Evolutionary conservation across 176 grass and related monocot species (phyloP).

Genomic region (Bromus sterilis): DNA sequence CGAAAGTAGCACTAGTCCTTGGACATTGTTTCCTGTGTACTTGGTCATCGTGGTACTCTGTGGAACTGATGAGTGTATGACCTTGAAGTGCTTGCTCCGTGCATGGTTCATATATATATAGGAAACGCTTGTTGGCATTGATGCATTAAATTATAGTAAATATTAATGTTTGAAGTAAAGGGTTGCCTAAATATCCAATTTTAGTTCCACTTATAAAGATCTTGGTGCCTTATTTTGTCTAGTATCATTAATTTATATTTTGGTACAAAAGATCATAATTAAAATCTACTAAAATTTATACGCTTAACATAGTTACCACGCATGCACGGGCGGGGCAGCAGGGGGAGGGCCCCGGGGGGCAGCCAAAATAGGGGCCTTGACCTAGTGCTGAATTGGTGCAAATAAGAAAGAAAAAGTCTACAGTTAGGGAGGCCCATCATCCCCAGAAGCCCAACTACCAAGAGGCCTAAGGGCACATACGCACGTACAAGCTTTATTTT

Average conservation of each 20-base stretch:
- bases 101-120: background rate
- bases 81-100: background rate
- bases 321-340: too few species aligned
- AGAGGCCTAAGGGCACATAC: too few species aligned
- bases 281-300: too few species aligned
- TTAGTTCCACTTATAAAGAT: background rate
- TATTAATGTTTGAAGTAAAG: background rate
- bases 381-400: too few species aligned
- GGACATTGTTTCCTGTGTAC: background rate
- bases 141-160: too few species aligned
- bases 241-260: background rate
- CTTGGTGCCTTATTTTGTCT: background rate
- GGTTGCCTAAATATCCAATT: background rate
- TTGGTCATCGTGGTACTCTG: background rate
- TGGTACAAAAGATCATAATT: background rate
- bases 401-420: too few species aligned
- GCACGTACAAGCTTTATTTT: too few species aligned
- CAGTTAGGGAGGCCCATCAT: too few species aligned
- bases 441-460: too few species aligned
- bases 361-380: too few species aligned
- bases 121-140: background rate
- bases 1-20: background rate
- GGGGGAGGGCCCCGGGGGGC: too few species aligned
- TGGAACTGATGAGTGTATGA: background rate
- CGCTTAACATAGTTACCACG: too few species aligned